Base-by-base conservation (phyloP, 2,329 filamentous ascomycete species). In the Colletotrichum sidae region DNA sequence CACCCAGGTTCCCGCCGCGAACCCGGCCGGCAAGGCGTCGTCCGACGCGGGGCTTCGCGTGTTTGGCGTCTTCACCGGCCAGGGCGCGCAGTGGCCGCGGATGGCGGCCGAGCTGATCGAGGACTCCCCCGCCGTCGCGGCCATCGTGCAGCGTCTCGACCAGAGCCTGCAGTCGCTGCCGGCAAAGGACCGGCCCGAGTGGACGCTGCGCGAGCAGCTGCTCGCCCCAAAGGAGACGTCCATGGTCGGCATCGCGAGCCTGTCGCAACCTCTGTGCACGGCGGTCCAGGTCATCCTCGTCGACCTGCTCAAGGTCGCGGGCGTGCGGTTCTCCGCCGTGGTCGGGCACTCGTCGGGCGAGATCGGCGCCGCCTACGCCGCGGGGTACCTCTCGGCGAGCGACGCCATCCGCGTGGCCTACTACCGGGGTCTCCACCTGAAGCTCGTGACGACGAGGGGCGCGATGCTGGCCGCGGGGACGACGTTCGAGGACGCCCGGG, bases 281-380 rank as follows among this genome's bases (percentile, higher is more conserved):
- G 75, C 72, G 0, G 39, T 77, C 0, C 71, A 77, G 55, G 47
- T 51, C 25, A 73, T 71, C 2, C 57, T 77, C 1, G 70, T 76
- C 7, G 71, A 76, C 8, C 59, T 74, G 2, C 67, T 77, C 0
- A 42, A 60, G 0, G 64, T 70, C 0, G 76, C 76, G 6, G 76
- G 76, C 3, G 59, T 84, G 15, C 49, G 55, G 0, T 75, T 80
- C 6, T 42, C 64, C 2, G 75, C 74, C 1, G 80, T 82, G 0
- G 75, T 83, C 3, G 83, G 83, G 2, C 83, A 85, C 68, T 84
- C 82, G 0, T 81, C 79, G 0, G 83, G 83, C 2, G 83, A 86
- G 67, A 84, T 85, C 13, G 82, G 72, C 0, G 83, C 83, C 0
- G 84, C 81, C 0, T 86, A 84, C 67, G 82, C 83, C 0, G 79